Evolutionary conservation across 2,329 filamentous ascomycete genomes (phyloP).

Genomic region (Cladosporium sp.): DNA sequence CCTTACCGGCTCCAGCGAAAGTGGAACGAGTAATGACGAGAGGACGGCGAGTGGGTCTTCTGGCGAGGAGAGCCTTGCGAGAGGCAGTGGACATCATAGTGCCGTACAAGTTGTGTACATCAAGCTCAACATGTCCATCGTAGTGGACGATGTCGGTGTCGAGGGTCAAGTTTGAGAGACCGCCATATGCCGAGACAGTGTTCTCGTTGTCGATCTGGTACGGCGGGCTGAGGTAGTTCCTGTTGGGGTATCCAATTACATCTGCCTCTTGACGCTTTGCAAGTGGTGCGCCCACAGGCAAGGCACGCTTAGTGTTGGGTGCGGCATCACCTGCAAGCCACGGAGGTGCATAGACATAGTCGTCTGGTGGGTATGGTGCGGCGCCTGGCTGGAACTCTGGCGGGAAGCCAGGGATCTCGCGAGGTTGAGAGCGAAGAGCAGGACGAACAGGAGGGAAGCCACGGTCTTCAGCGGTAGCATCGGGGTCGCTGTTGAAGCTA

Average conservation of each 20-base stretch:
- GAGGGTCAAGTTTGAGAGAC: slow-evolving; percentile 44
- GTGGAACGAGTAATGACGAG: slow-evolving; percentile 69
- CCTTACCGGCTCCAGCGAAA: slow-evolving; percentile 62
- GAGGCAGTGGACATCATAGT: slow-evolving; percentile 67
- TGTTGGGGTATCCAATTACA: slow-evolving; percentile 54
- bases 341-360: slow-evolving; percentile 11
- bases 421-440: slow-evolving; percentile 54
- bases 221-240: slow-evolving; percentile 60
- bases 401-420: slow-evolving; percentile 66
- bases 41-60: slow-evolving; percentile 59
- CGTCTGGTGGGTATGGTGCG: slow-evolving; percentile 10
- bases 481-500: slow-evolving; percentile 19
- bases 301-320: slow-evolving; percentile 30
- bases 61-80: slow-evolving; percentile 58
- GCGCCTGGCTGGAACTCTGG: slow-evolving; percentile 58
- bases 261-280: slow-evolving; percentile 15
- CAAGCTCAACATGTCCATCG: slow-evolving; percentile 63
- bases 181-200: slow-evolving; percentile 46
- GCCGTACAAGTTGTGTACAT: slow-evolving; percentile 61
- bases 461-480: slow-evolving; percentile 29
- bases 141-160: slow-evolving; percentile 62
- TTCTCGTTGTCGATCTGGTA: slow-evolving; percentile 60
- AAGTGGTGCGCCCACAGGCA: background rate
- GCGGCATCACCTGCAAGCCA: slow-evolving; percentile 48
- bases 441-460: slow-evolving; percentile 50